These are phyloP conservation scores for Mycena kentingensis DNA, from an alignment of 768 basidiomycete species.

Conservation along the genomic window DNA sequence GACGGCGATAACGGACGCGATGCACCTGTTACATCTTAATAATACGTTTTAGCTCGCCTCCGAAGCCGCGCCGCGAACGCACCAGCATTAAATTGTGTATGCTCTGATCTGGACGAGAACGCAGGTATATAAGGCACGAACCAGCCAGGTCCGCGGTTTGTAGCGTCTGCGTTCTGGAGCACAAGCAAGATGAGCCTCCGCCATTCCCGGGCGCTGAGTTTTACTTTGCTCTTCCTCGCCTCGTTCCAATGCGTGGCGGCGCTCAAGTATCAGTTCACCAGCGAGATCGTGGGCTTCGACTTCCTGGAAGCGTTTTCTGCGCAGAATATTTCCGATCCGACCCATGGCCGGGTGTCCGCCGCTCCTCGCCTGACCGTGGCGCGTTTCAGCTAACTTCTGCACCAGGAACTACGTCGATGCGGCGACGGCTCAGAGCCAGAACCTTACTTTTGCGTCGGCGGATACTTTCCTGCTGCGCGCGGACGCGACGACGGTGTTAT, in stretches of 20 bases:
- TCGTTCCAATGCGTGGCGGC: conserved; percentile 24
- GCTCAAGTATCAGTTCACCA: conserved; percentile 49
- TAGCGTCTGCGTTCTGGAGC: too few species aligned
- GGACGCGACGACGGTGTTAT: conserved; percentile 51
- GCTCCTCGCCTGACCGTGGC: not conserved
- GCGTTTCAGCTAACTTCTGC: too few species aligned
- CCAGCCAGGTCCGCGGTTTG: too few species aligned
- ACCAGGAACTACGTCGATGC: conserved; percentile 50
- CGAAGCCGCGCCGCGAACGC: too few species aligned
- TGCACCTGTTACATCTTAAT: too few species aligned
- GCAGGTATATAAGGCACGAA: too few species aligned
- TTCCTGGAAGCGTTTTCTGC: conserved; percentile 56
- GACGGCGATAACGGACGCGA: too few species aligned
- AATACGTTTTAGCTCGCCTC: too few species aligned
- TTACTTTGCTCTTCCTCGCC: conserved; percentile 1
- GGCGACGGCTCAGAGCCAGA: conserved; percentile 50
- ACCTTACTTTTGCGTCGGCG: conserved; percentile 58
- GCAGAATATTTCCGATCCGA: conserved; percentile 58
- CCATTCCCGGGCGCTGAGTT: not conserved
- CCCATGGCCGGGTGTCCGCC: conserved; percentile 64
- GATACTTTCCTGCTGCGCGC: conserved; percentile 58
- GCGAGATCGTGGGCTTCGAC: conserved; percentile 44
- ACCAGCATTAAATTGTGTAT: too few species aligned
- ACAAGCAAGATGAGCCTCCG: too few species aligned
- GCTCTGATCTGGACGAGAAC: too few species aligned